phyloP scores from a whole-genome alignment of 768 basidiomycete genomes.

The Stropharia rugosoannulata region DNA sequence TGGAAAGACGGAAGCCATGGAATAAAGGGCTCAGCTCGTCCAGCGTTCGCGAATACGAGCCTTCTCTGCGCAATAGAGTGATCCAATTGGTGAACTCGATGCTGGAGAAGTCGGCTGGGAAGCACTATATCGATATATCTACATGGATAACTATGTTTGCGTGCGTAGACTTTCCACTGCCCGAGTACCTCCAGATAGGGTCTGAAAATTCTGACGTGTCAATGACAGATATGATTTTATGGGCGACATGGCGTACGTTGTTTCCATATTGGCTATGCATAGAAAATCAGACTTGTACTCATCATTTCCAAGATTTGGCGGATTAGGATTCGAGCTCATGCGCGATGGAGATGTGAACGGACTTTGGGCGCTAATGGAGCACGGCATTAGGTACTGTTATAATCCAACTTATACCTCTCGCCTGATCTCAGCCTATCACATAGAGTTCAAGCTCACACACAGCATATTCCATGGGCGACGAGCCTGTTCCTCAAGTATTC shows the following conservation, averaged over 20 bases:
- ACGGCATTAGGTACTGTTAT: neutral
- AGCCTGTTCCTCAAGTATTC: neutral
- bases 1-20: slow-evolving; percentile 8
- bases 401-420: neutral
- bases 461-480: slow-evolving; percentile 6
- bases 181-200: too few species aligned
- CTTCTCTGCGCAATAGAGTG: neutral
- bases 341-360: slow-evolving; percentile 10
- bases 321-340: slow-evolving; percentile 6
- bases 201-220: too few species aligned
- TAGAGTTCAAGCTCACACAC: slow-evolving; percentile 4
- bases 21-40: slow-evolving; percentile 1
- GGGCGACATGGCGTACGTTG: slow-evolving; percentile 7
- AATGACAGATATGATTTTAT: slow-evolving; percentile 6
- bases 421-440: neutral
- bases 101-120: neutral
- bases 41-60: slow-evolving; percentile 4
- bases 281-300: neutral
- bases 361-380: slow-evolving; percentile 6
- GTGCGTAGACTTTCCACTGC: neutral
- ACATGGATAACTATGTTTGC: slow-evolving; percentile 7
- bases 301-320: slow-evolving; percentile 1
- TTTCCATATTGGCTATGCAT: neutral
- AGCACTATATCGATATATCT: neutral
- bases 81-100: neutral